phyloP scores from a whole-genome alignment of 306 rosid species.

The Cucurbita ficifolia region DNA sequence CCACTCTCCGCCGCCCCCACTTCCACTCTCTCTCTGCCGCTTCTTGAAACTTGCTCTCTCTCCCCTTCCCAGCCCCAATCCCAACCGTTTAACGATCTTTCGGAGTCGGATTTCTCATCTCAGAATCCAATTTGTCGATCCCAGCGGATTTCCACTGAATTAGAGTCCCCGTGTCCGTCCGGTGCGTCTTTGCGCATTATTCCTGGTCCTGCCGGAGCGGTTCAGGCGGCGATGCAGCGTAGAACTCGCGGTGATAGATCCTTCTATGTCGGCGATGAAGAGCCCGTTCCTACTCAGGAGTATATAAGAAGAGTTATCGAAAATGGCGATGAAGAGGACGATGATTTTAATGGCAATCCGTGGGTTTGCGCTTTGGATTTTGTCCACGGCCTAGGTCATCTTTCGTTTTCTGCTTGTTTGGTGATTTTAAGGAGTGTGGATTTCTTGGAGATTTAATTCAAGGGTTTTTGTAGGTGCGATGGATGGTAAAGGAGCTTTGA shows the following conservation, averaged over 20 bases:
- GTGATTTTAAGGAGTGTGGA: not conserved
- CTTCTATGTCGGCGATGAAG: slow-evolving; percentile 2
- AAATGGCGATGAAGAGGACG: slow-evolving; percentile 18
- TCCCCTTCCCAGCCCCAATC: slow-evolving; percentile 5
- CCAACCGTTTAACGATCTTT: not conserved
- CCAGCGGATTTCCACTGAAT: not conserved
- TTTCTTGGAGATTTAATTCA: not conserved
- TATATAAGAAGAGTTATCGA: slow-evolving; percentile 34
- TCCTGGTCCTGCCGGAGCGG: slow-evolving; percentile 77
- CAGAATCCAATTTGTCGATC: not conserved
- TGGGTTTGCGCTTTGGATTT: slow-evolving; percentile 51
- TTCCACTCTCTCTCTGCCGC: slow-evolving; percentile 1
- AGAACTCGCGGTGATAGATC: slow-evolving; percentile 8
- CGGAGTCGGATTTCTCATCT: not conserved
- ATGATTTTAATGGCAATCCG: slow-evolving; percentile 27
- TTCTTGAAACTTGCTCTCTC: slow-evolving; percentile 5
- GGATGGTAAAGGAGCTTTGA: not conserved
- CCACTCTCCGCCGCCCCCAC: not conserved
- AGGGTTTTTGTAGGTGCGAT: slow-evolving; percentile 9
- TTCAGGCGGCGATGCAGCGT: slow-evolving; percentile 59
- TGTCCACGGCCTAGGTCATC: slow-evolving; percentile 16
- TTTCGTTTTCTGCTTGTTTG: not conserved
- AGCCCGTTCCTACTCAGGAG: slow-evolving; percentile 54
- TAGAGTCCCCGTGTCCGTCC: not conserved
- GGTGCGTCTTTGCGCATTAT: slow-evolving; percentile 15